Conservation (phyloP, 139 green algal species). For the Ettlia oleoabundans region DNA sequence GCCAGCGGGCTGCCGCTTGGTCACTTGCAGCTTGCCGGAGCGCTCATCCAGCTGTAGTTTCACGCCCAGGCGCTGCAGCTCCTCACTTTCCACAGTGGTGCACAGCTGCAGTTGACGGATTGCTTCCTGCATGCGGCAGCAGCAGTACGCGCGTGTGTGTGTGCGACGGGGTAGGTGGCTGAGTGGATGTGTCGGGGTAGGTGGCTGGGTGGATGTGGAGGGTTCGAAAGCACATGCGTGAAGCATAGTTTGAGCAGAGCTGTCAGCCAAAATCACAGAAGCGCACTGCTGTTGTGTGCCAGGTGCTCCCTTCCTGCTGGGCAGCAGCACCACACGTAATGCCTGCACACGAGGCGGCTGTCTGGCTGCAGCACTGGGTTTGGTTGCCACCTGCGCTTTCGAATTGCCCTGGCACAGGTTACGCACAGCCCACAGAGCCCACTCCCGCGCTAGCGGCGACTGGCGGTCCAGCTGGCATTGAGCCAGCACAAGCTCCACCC, state of each 20-base stretch:
- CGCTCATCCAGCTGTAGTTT: conserved; percentile 71
- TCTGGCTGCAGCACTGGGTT: not conserved
- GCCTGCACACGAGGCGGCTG: not conserved
- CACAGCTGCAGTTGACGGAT: conserved; percentile 54
- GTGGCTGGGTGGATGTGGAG: no score
- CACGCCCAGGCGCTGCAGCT: conserved; percentile 69
- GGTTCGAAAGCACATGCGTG: no score
- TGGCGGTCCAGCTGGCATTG: conserved; percentile 68
- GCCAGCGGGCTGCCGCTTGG: not conserved
- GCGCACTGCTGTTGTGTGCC: conserved; percentile 51
- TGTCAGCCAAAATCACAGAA: no score
- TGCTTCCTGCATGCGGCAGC: conserved; percentile 22
- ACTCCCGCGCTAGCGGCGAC: conserved; percentile 83
- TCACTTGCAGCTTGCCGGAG: conserved; percentile 66
- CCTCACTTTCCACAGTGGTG: conserved; percentile 59
- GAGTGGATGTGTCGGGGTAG: no score
- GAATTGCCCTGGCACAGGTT: conserved; percentile 84
- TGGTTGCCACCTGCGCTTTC: conserved; percentile 32
- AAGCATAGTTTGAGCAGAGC: no score
- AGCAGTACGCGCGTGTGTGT: not conserved
- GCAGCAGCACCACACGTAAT: not conserved
- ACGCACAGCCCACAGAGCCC: conserved; percentile 88
- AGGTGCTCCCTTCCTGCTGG: conserved; percentile 32
- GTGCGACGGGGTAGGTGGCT: no score
- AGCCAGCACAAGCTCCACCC: conserved; percentile 72